These are phyloP conservation scores for Drechslerella dactyloides DNA, from an alignment of 2,329 filamentous ascomycete species.

Conservation along the genomic window DNA sequence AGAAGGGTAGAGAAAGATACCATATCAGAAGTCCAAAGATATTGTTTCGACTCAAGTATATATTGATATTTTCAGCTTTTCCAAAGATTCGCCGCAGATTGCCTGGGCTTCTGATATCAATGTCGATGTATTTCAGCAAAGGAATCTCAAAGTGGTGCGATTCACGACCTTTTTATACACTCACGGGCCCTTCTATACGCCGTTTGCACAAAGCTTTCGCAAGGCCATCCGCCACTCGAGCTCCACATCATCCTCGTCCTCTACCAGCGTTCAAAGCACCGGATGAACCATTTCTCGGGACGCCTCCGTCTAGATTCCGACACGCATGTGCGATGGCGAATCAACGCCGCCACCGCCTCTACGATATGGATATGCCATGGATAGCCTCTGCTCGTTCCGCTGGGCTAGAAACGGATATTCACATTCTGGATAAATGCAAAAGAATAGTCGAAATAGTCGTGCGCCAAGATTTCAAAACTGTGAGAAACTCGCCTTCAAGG, in stretches of 20 bases:
- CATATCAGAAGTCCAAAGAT: slow-evolving; percentile 16
- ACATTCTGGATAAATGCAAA: slow-evolving; percentile 50
- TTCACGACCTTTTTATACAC: no score
- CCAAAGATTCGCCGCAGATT: not conserved
- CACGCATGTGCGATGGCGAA: slow-evolving; percentile 18
- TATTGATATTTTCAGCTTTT: not conserved
- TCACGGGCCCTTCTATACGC: slow-evolving; percentile 12
- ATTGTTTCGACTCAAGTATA: not conserved
- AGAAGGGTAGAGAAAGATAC: slow-evolving; percentile 45
- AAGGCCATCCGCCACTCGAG: not conserved
- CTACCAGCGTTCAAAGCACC: not conserved
- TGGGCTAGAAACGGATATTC: slow-evolving; percentile 30
- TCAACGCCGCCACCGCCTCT: slow-evolving; percentile 20
- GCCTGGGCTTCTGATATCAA: no score
- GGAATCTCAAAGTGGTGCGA: slow-evolving; percentile 6
- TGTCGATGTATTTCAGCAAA: slow-evolving; percentile 6
- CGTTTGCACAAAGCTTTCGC: not conserved
- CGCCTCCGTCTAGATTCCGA: slow-evolving; percentile 29
- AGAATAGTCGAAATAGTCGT: slow-evolving; percentile 27
- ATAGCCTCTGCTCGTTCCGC: slow-evolving; percentile 26
- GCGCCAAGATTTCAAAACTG: slow-evolving; percentile 10
- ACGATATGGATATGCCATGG: slow-evolving; percentile 33
- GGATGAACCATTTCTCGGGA: slow-evolving; percentile 30
- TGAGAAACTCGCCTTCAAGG: not conserved
- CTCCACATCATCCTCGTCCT: not conserved